A percentile compares a stretch with the other conserved stretches of the same genome.
Conservation (phyloP, 768 basidiomycete genomes). For the Panaeolus papilionaceus region DNA sequence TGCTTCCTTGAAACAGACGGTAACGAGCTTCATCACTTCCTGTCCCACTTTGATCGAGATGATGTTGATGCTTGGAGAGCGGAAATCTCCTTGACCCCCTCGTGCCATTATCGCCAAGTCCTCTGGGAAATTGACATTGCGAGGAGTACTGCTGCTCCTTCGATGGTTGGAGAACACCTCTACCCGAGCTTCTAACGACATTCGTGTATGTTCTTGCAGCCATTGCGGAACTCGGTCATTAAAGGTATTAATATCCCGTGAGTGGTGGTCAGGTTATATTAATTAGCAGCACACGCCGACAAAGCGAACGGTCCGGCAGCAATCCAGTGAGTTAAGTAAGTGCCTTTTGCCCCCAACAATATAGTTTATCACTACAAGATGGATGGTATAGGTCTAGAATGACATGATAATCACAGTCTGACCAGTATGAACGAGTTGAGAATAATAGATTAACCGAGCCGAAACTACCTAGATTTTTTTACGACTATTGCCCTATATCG, state of each 20-base stretch:
- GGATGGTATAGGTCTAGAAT: too few relatives aligned
- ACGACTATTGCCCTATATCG: conserved; percentile 38
- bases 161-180: background rate
- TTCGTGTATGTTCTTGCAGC: background rate
- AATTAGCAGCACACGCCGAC: background rate
- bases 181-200: conserved; percentile 1
- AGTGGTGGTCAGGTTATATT: background rate
- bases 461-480: conserved; percentile 11
- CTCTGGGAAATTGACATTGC: background rate
- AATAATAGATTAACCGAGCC: background rate
- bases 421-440: background rate
- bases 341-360: background rate
- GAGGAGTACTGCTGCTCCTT: background rate
- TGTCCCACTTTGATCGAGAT: background rate
- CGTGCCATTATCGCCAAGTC: conserved; percentile 5
- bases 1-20: background rate
- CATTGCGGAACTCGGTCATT: background rate
- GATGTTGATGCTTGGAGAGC: background rate
- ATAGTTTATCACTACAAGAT: background rate
- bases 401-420: too few relatives aligned
- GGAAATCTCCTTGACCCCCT: background rate
- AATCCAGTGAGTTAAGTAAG: background rate
- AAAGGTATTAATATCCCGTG: background rate
- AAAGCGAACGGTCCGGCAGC: background rate
- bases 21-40: background rate